A percentile compares a stretch with the other conserved stretches of the same genome.
phyloP scores from a whole-genome alignment of 2,329 filamentous ascomycete species.

The Trichophyton rubrum region DNA sequence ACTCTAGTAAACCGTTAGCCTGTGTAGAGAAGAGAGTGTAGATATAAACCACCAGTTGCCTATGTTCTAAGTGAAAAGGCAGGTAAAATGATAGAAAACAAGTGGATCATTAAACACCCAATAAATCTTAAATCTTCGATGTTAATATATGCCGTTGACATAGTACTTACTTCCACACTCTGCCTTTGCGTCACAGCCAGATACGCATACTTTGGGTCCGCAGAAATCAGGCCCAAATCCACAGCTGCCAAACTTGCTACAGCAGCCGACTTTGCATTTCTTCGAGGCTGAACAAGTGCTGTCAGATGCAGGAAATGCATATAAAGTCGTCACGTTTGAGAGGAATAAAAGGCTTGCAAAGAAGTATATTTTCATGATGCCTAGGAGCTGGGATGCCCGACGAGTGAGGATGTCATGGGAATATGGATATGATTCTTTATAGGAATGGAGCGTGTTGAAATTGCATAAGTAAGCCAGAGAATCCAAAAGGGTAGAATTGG shows the following conservation, averaged over 20 bases:
- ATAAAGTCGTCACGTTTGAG: neutral
- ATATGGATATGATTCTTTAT: neutral
- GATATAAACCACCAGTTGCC: too few relatives aligned
- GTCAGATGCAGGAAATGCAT: neutral
- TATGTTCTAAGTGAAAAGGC: too few relatives aligned
- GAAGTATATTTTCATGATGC: neutral
- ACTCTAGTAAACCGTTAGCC: constrained; percentile 1
- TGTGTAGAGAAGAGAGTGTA: neutral
- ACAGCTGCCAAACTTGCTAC: neutral
- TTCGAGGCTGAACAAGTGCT: neutral
- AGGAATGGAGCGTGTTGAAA: neutral
- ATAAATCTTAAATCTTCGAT: too few relatives aligned
- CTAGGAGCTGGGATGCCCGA: neutral
- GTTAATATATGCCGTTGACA: too few relatives aligned
- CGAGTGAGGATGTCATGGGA: neutral
- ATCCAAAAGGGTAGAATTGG: too few relatives aligned
- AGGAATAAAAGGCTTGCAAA: neutral
- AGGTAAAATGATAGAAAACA: too few relatives aligned
- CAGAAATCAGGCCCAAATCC: constrained; percentile 3
- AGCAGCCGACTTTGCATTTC: constrained; percentile 1
- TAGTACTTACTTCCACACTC: constrained; percentile 20
- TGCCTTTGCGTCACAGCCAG: constrained; percentile 21
- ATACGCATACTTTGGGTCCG: neutral
- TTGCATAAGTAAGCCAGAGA: too few relatives aligned
- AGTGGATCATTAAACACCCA: too few relatives aligned